Conservation (phyloP, 768 basidiomycete species). For the Leucocoprinus birnbaumii region DNA sequence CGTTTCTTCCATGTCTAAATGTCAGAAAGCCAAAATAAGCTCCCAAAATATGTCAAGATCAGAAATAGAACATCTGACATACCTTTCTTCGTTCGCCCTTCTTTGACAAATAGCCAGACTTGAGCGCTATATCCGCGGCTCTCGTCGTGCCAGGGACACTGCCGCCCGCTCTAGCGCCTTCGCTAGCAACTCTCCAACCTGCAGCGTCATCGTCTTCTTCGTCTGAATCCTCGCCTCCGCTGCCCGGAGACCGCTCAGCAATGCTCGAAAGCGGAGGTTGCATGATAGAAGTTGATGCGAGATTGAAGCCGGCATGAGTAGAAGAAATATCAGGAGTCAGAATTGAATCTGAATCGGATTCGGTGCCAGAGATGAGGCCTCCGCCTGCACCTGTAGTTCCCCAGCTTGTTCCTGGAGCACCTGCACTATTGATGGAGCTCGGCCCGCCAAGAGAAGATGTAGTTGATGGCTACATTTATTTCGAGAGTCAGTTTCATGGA, state of each 20-base stretch:
- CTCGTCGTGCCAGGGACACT: background rate
- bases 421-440: background rate
- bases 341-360: constrained; percentile 84
- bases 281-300: constrained; percentile 25
- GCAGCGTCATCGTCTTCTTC: constrained; percentile 69
- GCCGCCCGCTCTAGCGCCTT: background rate
- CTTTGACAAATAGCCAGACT: constrained; percentile 95
- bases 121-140: constrained; percentile 63
- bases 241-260: constrained; percentile 67
- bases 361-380: constrained; percentile 61
- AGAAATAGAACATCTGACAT: constrained; percentile 3
- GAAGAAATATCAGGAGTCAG: constrained; percentile 48
- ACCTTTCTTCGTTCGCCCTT: constrained; percentile 98
- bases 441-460: too few relatives aligned
- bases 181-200: constrained; percentile 45
- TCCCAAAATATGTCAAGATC: background rate
- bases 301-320: background rate
- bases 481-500: too few relatives aligned
- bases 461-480: too few relatives aligned
- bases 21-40: background rate
- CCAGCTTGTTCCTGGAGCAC: too few relatives aligned
- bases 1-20: constrained; percentile 97
- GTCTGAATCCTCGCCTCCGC: constrained; percentile 71
- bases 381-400: constrained; percentile 5
- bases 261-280: constrained; percentile 69